Evolutionary conservation across 352 stramenopile genomes (phyloP).

Genomic region (Thalassiosira mediterranea): DNA sequence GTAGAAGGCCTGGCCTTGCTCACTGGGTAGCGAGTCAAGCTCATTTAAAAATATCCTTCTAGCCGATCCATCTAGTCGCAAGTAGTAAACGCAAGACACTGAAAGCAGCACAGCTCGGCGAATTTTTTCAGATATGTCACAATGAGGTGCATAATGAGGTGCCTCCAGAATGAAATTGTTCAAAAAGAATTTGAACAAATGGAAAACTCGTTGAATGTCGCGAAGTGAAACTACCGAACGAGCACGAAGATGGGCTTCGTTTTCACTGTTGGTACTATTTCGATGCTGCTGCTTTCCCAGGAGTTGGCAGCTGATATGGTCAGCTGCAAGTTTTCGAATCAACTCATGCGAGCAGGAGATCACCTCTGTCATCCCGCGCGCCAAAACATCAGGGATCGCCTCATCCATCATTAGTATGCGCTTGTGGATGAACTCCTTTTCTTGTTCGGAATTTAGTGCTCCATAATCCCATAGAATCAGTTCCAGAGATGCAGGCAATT

Average conservation of each 20-base stretch:
- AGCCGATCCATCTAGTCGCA: conserved; percentile 41
- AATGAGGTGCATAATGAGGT: too few species aligned
- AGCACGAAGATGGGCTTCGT: conserved; percentile 39
- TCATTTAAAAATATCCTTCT: conserved; percentile 37
- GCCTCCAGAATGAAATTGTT: conserved; percentile 34
- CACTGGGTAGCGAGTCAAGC: conserved; percentile 37
- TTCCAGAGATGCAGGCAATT: conserved; percentile 31
- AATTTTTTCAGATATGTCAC: conserved; percentile 12
- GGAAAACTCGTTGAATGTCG: conserved; percentile 71
- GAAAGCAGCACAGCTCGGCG: conserved; percentile 51
- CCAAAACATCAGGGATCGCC: conserved; percentile 19
- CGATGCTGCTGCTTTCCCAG: conserved; percentile 6
- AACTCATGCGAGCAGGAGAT: conserved; percentile 49
- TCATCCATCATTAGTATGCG: conserved; percentile 56
- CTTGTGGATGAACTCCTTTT: conserved; percentile 69
- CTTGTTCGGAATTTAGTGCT: conserved; percentile 52
- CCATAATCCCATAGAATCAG: conserved; percentile 62
- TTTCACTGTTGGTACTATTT: conserved; percentile 7
- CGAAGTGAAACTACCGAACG: conserved; percentile 67
- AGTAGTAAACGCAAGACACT: conserved; percentile 65
- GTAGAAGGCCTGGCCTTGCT: conserved; percentile 29
- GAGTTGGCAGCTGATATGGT: conserved; percentile 47
- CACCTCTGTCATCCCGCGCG: conserved; percentile 46
- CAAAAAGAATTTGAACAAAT: conserved; percentile 61
- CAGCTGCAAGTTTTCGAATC: conserved; percentile 41